phyloP scores from a whole-genome alignment of 1,139 yeast genomes.

The Taphrina deformans region DNA sequence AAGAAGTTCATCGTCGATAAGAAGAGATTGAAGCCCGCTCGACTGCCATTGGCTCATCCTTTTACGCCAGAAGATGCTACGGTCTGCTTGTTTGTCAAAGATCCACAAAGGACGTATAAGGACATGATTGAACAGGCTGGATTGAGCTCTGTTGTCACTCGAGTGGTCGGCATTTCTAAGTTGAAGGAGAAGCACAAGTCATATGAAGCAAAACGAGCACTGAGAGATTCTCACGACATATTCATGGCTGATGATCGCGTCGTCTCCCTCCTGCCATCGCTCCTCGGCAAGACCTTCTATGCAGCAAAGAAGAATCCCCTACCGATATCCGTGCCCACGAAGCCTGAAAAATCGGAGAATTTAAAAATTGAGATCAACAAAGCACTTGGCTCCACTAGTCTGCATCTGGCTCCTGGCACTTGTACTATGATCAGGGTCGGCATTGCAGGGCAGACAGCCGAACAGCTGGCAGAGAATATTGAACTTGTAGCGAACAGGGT shows the following conservation, averaged over 20 bases:
- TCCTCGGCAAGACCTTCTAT: conserved; percentile 78
- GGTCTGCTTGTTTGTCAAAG: conserved; percentile 69
- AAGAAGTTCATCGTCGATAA: conserved; percentile 64
- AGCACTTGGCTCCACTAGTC: conserved; percentile 59
- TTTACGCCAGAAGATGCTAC: conserved; percentile 7
- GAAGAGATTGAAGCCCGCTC: conserved; percentile 71
- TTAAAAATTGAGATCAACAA: conserved; percentile 54
- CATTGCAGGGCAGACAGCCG: conserved; percentile 49
- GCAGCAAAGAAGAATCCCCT: conserved; percentile 66
- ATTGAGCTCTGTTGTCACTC: conserved; percentile 42
- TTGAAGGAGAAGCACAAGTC: conserved; percentile 51
- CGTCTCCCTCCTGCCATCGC: conserved; percentile 74
- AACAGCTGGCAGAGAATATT: conserved; percentile 55
- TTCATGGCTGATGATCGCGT: conserved; percentile 83
- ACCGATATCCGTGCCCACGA: conserved; percentile 56
- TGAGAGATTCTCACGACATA: conserved; percentile 54
- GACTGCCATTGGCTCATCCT: conserved; percentile 46
- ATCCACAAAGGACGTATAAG: conserved; percentile 60
- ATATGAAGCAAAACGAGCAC: conserved; percentile 49
- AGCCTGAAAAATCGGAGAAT: conserved; percentile 39
- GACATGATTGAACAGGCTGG: conserved; percentile 57
- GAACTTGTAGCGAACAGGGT: conserved; percentile 58
- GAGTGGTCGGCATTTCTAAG: conserved; percentile 50
- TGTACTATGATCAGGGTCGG: conserved; percentile 71
- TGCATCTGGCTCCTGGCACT: conserved; percentile 73